These are phyloP conservation scores for Aspergillus luchuensis DNA, from an alignment of 2,329 filamentous ascomycete species.

Conservation along the genomic window DNA sequence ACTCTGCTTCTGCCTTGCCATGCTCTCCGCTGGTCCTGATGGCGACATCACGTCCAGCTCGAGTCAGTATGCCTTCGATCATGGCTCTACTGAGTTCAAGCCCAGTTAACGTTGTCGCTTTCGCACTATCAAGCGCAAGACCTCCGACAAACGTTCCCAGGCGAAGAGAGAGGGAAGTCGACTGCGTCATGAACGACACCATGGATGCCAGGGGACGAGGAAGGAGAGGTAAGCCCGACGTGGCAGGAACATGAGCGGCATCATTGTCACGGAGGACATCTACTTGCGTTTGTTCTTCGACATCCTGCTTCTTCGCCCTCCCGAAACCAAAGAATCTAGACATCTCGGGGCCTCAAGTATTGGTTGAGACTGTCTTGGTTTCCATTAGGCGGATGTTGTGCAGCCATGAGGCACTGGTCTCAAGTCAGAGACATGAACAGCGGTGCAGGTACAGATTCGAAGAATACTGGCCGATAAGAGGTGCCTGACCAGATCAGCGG, in stretches of 20 bases:
- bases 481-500: background rate
- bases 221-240: conserved; percentile 42
- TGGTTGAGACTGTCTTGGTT: conserved; percentile 4
- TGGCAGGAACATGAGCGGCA: conserved; percentile 29
- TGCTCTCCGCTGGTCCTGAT: conserved; percentile 51
- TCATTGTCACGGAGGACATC: conserved; percentile 8
- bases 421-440: background rate
- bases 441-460: background rate
- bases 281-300: conserved; percentile 7
- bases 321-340: conserved; percentile 21
- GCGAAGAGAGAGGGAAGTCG: conserved; percentile 48
- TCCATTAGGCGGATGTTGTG: background rate
- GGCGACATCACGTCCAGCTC: conserved; percentile 48
- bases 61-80: conserved; percentile 47
- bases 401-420: conserved; percentile 9
- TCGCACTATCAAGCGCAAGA: conserved; percentile 46
- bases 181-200: conserved; percentile 48
- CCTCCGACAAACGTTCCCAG: conserved; percentile 48
- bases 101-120: conserved; percentile 48
- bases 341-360: conserved; percentile 22
- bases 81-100: conserved; percentile 49
- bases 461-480: background rate
- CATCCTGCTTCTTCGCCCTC: conserved; percentile 16
- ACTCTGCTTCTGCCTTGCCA: conserved; percentile 46
- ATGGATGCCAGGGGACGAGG: conserved; percentile 47